phyloP scores from a whole-genome alignment of 2,329 filamentous ascomycete species.

The Cladosporium sphaerospermum region DNA sequence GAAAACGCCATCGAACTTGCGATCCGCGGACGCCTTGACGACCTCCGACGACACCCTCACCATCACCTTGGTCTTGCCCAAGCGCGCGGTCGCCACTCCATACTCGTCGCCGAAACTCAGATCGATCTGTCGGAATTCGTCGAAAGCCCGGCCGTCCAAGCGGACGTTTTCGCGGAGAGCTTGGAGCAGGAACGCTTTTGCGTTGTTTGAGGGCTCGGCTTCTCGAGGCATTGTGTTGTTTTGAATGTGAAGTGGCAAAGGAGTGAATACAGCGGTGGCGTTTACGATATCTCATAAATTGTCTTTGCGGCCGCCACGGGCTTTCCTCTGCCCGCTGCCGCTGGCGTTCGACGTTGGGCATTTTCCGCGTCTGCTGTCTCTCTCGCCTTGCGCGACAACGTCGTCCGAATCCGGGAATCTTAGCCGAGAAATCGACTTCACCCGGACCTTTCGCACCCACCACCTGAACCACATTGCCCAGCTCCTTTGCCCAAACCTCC shows the following conservation, averaged over 20 bases:
- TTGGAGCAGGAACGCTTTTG: constrained; percentile 77
- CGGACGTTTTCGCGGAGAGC: constrained; percentile 76
- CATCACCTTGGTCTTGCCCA: constrained; percentile 87
- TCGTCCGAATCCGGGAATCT: neutral
- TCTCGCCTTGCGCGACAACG: neutral
- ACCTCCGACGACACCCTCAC: constrained; percentile 85
- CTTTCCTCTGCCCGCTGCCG: neutral
- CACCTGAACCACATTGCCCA: neutral
- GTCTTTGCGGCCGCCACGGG: neutral
- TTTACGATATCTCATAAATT: too few relatives aligned
- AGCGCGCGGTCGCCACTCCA: constrained; percentile 76
- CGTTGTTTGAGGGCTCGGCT: constrained; percentile 81
- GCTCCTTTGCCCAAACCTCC: neutral
- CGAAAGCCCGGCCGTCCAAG: constrained; percentile 74
- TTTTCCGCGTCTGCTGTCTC: constrained; percentile 4
- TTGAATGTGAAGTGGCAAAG: neutral
- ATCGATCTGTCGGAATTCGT: constrained; percentile 71
- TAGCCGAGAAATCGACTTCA: neutral
- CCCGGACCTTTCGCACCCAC: too few relatives aligned
- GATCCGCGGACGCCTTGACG: constrained; percentile 74
- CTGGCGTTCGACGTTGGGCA: neutral
- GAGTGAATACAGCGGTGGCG: too few relatives aligned
- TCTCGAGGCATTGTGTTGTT: constrained; percentile 72
- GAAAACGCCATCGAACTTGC: constrained; percentile 93
- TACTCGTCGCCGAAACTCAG: constrained; percentile 85